Evolutionary conservation across 140 eudicot species (phyloP).

Genomic region (Cichorium intybus): DNA sequence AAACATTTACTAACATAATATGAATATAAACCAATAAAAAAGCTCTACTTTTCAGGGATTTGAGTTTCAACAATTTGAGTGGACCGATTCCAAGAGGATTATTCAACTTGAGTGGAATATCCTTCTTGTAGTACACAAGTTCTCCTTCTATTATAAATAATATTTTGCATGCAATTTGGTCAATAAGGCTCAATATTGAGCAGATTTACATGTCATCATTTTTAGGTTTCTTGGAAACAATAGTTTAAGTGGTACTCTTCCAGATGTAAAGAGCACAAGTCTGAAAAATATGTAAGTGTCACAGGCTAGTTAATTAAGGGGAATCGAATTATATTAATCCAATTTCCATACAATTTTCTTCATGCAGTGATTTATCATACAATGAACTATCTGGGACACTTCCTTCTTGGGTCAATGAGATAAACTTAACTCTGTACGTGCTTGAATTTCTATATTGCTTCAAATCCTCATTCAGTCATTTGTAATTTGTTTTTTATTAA

Average conservation of each 20-base stretch:
- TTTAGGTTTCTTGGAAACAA: slow-evolving; percentile 74
- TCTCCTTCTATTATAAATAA: background rate
- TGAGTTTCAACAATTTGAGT: slow-evolving; percentile 62
- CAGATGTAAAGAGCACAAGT: slow-evolving; percentile 40
- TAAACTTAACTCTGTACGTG: slow-evolving; percentile 57
- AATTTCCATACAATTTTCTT: background rate
- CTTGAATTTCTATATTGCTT: slow-evolving; percentile 1
- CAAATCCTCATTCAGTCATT: too few relatives aligned
- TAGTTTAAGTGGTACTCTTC: slow-evolving; percentile 62
- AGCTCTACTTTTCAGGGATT: slow-evolving; percentile 49
- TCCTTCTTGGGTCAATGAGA: slow-evolving; percentile 63
- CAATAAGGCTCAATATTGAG: background rate
- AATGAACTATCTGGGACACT: slow-evolving; percentile 67
- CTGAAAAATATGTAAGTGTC: slow-evolving; percentile 49
- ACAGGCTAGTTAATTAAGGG: background rate
- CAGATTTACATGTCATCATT: background rate
- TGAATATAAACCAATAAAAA: background rate
- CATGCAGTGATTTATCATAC: slow-evolving; percentile 84
- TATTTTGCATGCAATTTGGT: slow-evolving; percentile 1
- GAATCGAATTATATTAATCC: background rate
- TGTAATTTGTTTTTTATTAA: too few relatives aligned
- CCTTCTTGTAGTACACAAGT: slow-evolving; percentile 44
- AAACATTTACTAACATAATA: background rate
- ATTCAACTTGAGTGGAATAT: slow-evolving; percentile 49
- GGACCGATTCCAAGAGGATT: slow-evolving; percentile 49